Evolutionary conservation across 1,284 basidiomycete species (phyloP).

Genomic region (Cryptococcus sp.): DNA sequence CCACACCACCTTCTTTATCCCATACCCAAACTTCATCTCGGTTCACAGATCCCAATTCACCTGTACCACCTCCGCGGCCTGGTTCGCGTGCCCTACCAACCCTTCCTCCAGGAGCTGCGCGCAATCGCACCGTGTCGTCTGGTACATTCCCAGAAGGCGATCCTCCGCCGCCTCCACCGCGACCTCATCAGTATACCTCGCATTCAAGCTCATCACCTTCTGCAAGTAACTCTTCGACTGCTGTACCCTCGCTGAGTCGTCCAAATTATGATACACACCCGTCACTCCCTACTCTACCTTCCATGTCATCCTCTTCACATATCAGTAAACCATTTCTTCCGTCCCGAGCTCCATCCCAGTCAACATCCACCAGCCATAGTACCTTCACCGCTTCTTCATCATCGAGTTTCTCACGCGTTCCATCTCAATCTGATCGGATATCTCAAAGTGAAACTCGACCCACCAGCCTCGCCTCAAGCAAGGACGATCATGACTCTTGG

Average conservation of each 20-base stretch:
- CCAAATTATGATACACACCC: too few relatives aligned
- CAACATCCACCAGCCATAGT: not conserved
- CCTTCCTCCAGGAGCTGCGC: conserved; percentile 1
- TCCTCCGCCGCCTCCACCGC: conserved; percentile 21
- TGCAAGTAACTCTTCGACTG: not conserved
- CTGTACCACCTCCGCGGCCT: conserved; percentile 4
- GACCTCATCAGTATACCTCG: conserved; percentile 6
- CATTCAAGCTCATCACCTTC: conserved; percentile 3
- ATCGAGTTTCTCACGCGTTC: conserved; percentile 1
- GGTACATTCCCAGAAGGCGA: conserved; percentile 1
- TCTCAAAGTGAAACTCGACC: conserved; percentile 4
- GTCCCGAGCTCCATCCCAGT: conserved; percentile 7
- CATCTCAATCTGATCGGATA: conserved; percentile 11
- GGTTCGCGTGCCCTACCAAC: conserved; percentile 10
- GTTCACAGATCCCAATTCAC: conserved; percentile 1
- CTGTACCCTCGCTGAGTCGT: not conserved
- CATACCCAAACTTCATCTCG: conserved; percentile 1
- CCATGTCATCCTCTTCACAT: too few relatives aligned
- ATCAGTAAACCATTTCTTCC: not conserved
- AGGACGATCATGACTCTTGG: conserved; percentile 14
- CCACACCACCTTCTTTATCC: conserved; percentile 11
- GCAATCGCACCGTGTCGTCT: too few relatives aligned
- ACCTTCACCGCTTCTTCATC: not conserved
- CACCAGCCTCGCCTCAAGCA: not conserved
- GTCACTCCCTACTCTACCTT: too few relatives aligned